Base-by-base conservation (phyloP, 106 monocot species). In the Alisma plantagoaquatica region DNA sequence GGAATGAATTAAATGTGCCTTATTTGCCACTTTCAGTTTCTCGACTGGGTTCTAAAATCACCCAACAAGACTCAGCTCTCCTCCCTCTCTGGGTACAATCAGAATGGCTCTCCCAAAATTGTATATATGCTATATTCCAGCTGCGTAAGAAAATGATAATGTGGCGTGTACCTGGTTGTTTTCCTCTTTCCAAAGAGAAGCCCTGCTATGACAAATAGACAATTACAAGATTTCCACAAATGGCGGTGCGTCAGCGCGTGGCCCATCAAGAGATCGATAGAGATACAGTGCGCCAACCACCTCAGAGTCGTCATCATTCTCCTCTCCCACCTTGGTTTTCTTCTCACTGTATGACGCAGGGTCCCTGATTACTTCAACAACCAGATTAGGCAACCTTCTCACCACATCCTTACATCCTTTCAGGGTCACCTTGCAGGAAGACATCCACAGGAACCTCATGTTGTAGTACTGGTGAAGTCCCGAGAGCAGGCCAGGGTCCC, bases 361-460 rank as follows among this genome's bases (percentile, higher is more conserved):
- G n/a, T 85, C 81, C 18, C 59, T 69, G 17, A 86, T 79, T 32
- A 82, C 78, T 56, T 92, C 92, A 16, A 92, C 81, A 48, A 79
- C 75, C 69, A 92, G 51, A 27, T 35, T 41, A 33, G 78, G 85
- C 62, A 82, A 53, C 41, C 46, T 68, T 56, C 25, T 47, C 18
- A 86, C 86, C 24, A 92, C 82, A 27, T 86, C 70, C 53, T 46
- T 73, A 60, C 92, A 92, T n/a, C 75, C 86, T 20, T 70, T 73
- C 27, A 82, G 32, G 4, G 86, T 53, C 31, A 86, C 38, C 43
- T 71, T 78, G 61, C 92, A 92, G 0, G 78, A 66, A 17, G 78
- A 79, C 92, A 92, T 92, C 92, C 92, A 92, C 29, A 92, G 53
- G 61, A 86, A 92, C 53, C 92, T 78, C 92, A 92, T 92, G 68